phyloP scores from a whole-genome alignment of 768 basidiomycete genomes.

The Daedalea quercina region DNA sequence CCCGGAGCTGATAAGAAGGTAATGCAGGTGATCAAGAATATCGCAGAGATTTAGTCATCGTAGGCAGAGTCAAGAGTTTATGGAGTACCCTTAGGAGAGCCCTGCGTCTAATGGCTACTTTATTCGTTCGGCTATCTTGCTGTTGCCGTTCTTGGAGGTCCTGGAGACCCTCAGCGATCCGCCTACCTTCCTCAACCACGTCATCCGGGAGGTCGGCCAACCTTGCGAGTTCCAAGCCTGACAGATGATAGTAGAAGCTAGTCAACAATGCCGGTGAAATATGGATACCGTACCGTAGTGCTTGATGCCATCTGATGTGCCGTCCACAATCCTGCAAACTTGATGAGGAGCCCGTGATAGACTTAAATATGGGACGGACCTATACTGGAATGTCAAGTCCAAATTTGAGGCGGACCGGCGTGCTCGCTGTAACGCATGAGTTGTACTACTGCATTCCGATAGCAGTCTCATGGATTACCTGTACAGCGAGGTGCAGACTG shows the following conservation, averaged over 20 bases:
- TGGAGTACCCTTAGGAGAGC: slow-evolving; percentile 55
- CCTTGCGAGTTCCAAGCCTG: slow-evolving; percentile 84
- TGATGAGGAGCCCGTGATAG: neutral
- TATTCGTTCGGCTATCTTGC: slow-evolving; percentile 55
- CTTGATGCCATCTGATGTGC: slow-evolving; percentile 48
- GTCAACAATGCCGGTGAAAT: neutral
- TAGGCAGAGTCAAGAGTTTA: neutral
- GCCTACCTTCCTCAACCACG: slow-evolving; percentile 55
- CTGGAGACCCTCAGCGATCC: slow-evolving; percentile 53
- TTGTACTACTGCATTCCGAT: neutral
- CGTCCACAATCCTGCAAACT: slow-evolving; percentile 61
- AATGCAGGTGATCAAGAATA: neutral
- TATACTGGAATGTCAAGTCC: slow-evolving; percentile 75
- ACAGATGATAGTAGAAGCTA: neutral
- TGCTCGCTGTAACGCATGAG: slow-evolving; percentile 36
- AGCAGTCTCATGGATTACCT: slow-evolving; percentile 35
- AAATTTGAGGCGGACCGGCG: slow-evolving; percentile 48
- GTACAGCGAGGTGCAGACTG: slow-evolving; percentile 79
- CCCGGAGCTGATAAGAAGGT: slow-evolving; percentile 47
- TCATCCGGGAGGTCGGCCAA: slow-evolving; percentile 79
- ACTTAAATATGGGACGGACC: slow-evolving; percentile 30
- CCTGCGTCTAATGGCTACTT: slow-evolving; percentile 55
- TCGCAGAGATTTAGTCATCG: neutral
- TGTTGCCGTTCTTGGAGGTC: slow-evolving; percentile 50
- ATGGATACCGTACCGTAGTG: slow-evolving; percentile 58